Base-by-base conservation (phyloP, 2,329 filamentous ascomycete species). In the Trichoderma sp. region DNA sequence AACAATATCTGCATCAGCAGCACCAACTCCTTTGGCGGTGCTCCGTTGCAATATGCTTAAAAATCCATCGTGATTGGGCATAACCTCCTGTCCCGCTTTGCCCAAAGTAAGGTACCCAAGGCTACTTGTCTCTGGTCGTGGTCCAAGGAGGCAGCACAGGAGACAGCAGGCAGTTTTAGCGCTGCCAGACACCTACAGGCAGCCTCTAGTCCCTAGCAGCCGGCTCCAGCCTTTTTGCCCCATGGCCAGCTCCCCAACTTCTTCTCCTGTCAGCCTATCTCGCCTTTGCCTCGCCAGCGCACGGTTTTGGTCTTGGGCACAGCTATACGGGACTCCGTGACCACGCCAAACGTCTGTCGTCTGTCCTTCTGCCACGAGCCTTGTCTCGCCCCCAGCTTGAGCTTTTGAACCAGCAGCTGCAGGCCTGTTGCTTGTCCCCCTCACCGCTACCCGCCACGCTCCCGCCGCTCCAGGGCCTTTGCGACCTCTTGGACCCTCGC, bases 401-500 rank as follows among this genome's bases (percentile, higher is more conserved):
- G 68, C 69, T 34, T 21, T 26, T 18, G 14, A 62, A 56, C 63
- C 26, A 69, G 64, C 64, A 69, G 70, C 70, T 61, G 70, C 64
- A 69, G 70, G 70, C 56, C 70, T 72, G 70, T 57, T 69, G 70
- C 64, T 69, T 47, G 21, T 30, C 65, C 26, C 63, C 39, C 53
- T 72, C 70, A 72, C 70, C 70, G 70, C 70, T 58, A 69, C 70
- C 64, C 66, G 70, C 64, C 58, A 34, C 60, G 61, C 47, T 58
- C 26, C 15, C 34, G 51, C 67, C 18, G 68, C 58, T 63, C 47
- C 68, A 57, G 60, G 51, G 47, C n/a, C 47, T 57, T 60, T 70
- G 60, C 68, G 53, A 71, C 21, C 69, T 61, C 58, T 63, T 28
- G 43, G 58, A 70, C 67, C 64, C 64, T 67, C 51, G 63, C 64